Conservation (phyloP, 1,284 basidiomycete genomes). For the Peniophora sp. region DNA sequence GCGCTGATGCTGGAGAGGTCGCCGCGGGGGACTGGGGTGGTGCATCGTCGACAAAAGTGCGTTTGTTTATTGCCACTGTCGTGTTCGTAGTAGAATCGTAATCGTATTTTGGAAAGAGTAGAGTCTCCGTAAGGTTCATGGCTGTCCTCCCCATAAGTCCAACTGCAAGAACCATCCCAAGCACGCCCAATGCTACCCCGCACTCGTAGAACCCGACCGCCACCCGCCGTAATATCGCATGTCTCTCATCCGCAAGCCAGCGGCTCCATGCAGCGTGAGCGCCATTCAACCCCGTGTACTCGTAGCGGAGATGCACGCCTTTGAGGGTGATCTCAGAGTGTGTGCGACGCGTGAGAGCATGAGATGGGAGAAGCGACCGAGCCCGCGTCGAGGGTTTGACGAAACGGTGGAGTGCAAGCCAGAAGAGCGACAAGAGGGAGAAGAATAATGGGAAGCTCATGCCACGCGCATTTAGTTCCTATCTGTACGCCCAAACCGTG, state of each 20-base stretch:
- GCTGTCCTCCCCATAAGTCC: conserved; percentile 31
- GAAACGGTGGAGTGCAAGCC: too few relatives aligned
- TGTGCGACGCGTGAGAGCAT: background rate
- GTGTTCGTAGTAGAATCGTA: background rate
- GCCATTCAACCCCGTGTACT: conserved; percentile 46
- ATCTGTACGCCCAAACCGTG: too few relatives aligned
- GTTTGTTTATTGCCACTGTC: conserved; percentile 4
- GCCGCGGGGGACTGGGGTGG: background rate
- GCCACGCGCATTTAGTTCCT: too few relatives aligned
- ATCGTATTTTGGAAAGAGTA: conserved; percentile 6
- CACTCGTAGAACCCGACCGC: conserved; percentile 38
- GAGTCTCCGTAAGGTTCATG: conserved; percentile 13
- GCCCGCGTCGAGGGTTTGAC: too few relatives aligned
- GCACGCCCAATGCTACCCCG: conserved; percentile 35
- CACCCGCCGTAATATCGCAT: conserved; percentile 7
- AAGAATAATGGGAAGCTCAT: too few relatives aligned
- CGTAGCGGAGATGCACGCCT: conserved; percentile 34
- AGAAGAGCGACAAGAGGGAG: too few relatives aligned
- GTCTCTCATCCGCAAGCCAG: conserved; percentile 7
- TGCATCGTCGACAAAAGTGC: background rate
- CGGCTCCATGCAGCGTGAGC: conserved; percentile 37
- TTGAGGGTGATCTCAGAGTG: conserved; percentile 13
- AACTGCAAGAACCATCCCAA: conserved; percentile 44
- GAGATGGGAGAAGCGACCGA: background rate
- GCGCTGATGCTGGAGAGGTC: background rate